A percentile compares a stretch with the other conserved stretches of the same genome.
Evolutionary conservation across 1,139 yeast species (phyloP).

Genomic region (Blastobotrys capitulatus): DNA sequence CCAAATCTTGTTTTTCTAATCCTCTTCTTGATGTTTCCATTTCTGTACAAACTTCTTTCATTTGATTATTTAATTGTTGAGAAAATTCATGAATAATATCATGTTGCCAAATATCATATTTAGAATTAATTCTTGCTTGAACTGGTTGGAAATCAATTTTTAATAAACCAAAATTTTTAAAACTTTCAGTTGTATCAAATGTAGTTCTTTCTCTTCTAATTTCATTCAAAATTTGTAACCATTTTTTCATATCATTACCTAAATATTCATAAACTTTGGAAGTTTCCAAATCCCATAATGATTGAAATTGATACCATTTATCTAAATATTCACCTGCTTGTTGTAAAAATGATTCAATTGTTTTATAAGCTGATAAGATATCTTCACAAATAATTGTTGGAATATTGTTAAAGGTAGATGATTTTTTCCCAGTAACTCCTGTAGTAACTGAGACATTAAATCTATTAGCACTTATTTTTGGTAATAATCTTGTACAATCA

Average conservation of each 20-base stretch:
- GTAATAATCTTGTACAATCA: slow-evolving; percentile 25
- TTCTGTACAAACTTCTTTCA: slow-evolving; percentile 29
- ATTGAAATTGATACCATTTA: slow-evolving; percentile 54
- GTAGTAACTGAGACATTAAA: slow-evolving; percentile 25
- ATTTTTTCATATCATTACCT: slow-evolving; percentile 38
- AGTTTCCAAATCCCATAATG: slow-evolving; percentile 52
- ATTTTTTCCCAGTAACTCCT: background rate
- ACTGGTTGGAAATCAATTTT: slow-evolving; percentile 46
- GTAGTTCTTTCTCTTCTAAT: slow-evolving; percentile 43
- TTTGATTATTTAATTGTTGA: slow-evolving; percentile 29
- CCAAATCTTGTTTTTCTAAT: slow-evolving; percentile 35
- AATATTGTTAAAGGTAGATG: slow-evolving; percentile 16
- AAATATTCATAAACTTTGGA: slow-evolving; percentile 33
- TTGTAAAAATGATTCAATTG: slow-evolving; percentile 24
- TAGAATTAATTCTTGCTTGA: slow-evolving; percentile 48
- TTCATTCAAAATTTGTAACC: slow-evolving; percentile 47
- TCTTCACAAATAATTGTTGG: slow-evolving; percentile 17
- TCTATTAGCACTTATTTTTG: slow-evolving; percentile 27
- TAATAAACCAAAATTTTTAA: slow-evolving; percentile 39
- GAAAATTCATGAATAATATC: slow-evolving; percentile 45
- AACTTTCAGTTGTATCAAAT: slow-evolving; percentile 48
- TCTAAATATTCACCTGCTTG: slow-evolving; percentile 37
- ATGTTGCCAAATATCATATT: slow-evolving; percentile 56
- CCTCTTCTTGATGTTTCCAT: slow-evolving; percentile 30
- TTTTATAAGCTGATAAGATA: slow-evolving; percentile 19